These are phyloP conservation scores for Salvia splendens DNA, from an alignment of 257 asterid species.

Conservation along the genomic window DNA sequence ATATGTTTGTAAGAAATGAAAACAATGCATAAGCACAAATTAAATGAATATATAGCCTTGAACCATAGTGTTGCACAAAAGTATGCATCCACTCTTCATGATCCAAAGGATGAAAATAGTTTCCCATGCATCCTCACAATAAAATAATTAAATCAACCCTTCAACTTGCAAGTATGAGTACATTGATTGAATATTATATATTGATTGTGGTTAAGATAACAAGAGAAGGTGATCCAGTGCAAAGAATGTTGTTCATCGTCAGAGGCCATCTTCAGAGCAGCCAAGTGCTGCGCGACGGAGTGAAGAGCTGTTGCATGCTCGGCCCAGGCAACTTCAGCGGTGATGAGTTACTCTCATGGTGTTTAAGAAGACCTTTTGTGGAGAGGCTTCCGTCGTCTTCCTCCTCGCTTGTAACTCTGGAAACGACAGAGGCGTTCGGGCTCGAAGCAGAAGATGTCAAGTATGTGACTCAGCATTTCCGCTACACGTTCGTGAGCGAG, in stretches of 20 bases:
- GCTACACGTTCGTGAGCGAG: constrained; percentile 89
- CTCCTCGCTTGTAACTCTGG: constrained; percentile 68
- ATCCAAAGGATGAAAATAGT: no score
- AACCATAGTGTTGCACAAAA: no score
- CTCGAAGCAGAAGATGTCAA: constrained; percentile 88
- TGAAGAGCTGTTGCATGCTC: constrained; percentile 87
- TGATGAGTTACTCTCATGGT: constrained; percentile 95
- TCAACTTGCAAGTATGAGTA: no score
- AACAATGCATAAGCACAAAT: no score
- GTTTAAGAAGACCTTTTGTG: constrained; percentile 82
- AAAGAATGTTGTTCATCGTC: constrained; percentile 86
- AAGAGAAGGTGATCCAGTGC: constrained; percentile 95
- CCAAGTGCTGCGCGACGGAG: constrained; percentile 83
- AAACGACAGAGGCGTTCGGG: constrained; percentile 90
- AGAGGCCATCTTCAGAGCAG: constrained; percentile 98
- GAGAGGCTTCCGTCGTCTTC: constrained; percentile 92
- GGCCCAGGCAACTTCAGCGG: constrained; percentile 99
- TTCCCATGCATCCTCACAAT: no score
- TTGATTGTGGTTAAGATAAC: constrained; percentile 47
- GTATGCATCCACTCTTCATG: no score
- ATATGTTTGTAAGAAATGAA: no score
- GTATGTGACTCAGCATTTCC: constrained; percentile 93
- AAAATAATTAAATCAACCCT: no score
- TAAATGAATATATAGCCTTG: no score
- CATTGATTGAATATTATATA: no score